These are phyloP conservation scores for Russula vinacea DNA, from an alignment of 768 basidiomycete species.

Conservation along the genomic window DNA sequence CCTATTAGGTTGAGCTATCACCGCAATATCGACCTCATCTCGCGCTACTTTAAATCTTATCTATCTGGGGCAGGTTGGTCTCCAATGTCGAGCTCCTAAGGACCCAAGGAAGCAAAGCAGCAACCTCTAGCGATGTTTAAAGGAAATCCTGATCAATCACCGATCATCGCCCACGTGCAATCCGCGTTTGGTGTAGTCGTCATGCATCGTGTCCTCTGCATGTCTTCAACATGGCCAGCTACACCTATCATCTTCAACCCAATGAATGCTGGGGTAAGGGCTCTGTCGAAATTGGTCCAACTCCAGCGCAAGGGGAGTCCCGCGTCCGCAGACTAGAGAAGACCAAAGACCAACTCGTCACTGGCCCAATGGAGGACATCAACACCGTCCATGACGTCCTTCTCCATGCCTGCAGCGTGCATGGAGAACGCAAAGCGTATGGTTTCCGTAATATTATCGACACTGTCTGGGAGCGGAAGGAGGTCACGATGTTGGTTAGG, in stretches of 20 bases:
- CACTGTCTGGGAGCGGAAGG: conserved; percentile 84
- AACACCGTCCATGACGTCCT: conserved; percentile 81
- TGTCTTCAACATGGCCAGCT: conserved; percentile 15
- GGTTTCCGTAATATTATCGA: conserved; percentile 75
- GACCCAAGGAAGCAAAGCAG: no score
- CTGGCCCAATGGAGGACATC: conserved; percentile 68
- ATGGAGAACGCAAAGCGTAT: conserved; percentile 69
- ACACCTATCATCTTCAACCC: conserved; percentile 4
- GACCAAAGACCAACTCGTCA: conserved; percentile 54
- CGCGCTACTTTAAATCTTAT: no score
- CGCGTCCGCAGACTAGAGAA: conserved; percentile 56
- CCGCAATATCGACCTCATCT: no score
- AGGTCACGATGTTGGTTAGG: conserved; percentile 76
- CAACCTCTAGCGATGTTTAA: no score
- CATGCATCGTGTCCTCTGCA: no score
- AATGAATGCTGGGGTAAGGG: conserved; percentile 45
- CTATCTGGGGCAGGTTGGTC: no score
- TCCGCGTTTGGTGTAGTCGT: no score
- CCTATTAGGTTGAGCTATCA: no score
- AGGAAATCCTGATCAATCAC: no score
- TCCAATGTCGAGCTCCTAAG: no score
- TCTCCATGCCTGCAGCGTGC: conserved; percentile 65
- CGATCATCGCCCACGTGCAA: no score
- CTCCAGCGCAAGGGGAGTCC: conserved; percentile 48
- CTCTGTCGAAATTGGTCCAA: conserved; percentile 55